Evolutionary conservation across 768 basidiomycete species (phyloP), one percentile per base, ranked within the genome.

Genomic region (Xanthoconium stramineum): DNA sequence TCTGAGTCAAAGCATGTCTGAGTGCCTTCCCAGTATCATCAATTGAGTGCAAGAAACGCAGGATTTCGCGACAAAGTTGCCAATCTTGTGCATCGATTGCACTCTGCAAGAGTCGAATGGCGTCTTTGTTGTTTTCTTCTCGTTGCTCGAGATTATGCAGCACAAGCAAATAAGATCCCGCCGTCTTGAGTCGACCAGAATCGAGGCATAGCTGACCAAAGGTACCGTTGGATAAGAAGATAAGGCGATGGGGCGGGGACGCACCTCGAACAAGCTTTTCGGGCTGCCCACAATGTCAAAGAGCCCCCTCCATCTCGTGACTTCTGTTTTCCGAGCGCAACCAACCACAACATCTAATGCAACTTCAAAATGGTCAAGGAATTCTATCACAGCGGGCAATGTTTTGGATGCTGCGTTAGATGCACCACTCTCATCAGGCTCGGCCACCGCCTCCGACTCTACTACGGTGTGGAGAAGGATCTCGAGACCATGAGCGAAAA

Each of bases 291-390:
- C 94, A 35, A 91, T 80, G 53, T 85, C 84, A 69, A 99, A 99
- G 39, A 99, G 74, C 52, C 87, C 82, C 45, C 82, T 81, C 97
- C 97, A 99, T 49, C 89, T 74, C 5, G 91, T 87, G 67, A 95
- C 82, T 72, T 99, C 97, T 7, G 93, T 98, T 76, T 99, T 99
- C 51, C 97, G 80, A 19, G 97, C 96, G 64, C 96, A 98, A 6
- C 91, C 88, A 11, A 98, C 95, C 13, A 98, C 91, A 8, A 98
- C 94, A 56, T 98, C 94, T 53, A 98, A 73, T 7, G 89, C 82
- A 50, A 83, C 89, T 58, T 95, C 91, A 66, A 98, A 98, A 68
- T 98, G 85, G 65, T 99, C 97, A 60, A 99, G 74, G 65, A 99
- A 98, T 59, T 93, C 90, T 58, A 98, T 79, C 10, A 89, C 86